Evolutionary conservation across 768 basidiomycete species (phyloP).

Genomic region (Exsudoporus frostii): DNA sequence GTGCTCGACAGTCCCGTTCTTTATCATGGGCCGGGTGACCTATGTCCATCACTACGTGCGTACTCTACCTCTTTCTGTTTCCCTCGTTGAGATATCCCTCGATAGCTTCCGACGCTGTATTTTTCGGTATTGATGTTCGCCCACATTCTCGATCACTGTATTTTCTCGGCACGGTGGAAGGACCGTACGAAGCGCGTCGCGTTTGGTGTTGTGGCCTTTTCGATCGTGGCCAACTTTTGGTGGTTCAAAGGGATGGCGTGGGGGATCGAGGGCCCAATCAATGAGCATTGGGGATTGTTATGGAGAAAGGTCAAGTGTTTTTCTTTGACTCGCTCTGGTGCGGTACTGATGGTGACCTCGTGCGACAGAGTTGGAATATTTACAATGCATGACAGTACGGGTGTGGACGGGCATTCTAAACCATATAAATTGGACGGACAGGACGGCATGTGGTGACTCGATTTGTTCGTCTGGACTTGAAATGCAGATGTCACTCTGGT

Average conservation of each 20-base stretch:
- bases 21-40: constrained; percentile 97
- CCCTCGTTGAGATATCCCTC: neutral
- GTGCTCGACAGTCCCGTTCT: constrained; percentile 72
- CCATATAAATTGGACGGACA: neutral
- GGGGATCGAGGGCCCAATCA: constrained; percentile 87
- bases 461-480: neutral
- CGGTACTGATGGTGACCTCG: constrained; percentile 3
- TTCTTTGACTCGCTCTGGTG: neutral
- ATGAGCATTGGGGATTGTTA: constrained; percentile 69
- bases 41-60: constrained; percentile 95
- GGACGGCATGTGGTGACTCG: neutral
- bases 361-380: constrained; percentile 29
- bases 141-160: constrained; percentile 88
- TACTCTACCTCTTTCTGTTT: constrained; percentile 7
- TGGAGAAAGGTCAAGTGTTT: constrained; percentile 64
- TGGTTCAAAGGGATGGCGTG: constrained; percentile 91
- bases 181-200: constrained; percentile 63
- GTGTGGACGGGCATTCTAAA: neutral
- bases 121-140: constrained; percentile 92
- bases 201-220: constrained; percentile 59
- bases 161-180: constrained; percentile 75
- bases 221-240: constrained; percentile 82
- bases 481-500: too few species aligned
- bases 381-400: constrained; percentile 22
- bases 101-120: constrained; percentile 90